Evolutionary conservation across 208 protist genomes (phyloP), one percentile per base, ranked within the genome.

Genomic region (Crithidia sp.): DNA sequence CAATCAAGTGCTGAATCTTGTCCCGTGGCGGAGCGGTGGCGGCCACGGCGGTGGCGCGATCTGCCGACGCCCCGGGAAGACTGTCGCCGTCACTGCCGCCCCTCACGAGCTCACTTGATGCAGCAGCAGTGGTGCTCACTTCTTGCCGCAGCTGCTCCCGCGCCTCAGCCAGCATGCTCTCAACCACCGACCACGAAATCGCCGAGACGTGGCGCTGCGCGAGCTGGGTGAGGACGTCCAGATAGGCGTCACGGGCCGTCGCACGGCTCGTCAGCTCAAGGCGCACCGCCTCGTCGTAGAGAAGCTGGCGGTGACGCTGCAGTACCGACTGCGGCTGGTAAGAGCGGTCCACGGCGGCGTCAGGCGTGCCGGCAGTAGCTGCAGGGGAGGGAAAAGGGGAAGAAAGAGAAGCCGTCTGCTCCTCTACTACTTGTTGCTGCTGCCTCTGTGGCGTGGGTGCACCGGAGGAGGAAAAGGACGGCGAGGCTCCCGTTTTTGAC

Each of bases 181-280:
- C 49, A 2, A 87, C 74, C 8, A 64, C 70, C 3, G 83, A 67
- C 82, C 77, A 87, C 13, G 77, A 67, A 4, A 57, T 50, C 16
- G 73, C 65, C 6, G 83, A 63, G 7, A 93, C 66, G 17, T 73
- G 68, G 28, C 64, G 58, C 37, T 55, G 47, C 19, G 81, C 84
- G 14, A 74, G 69, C 39, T 70, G 65, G n/a, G 82, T 59, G 5
- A 93, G 54, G n/a, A 85, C 71, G 39, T 91, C 81, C 19, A 93
- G 53, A 63, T 82, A 91, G 16, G 73, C 72, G 13, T 75, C 59
- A 19, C 80, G 84, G 12, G 83, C 83, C 13, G 74, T 49, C 40
- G 67, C 65, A n/a, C 80, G 80, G 37, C 83, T 69, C 55, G 57
- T 63, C 2, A 54, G 43, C 53, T 90, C 84, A n/a, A 88, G 74